Evolutionary conservation across 495 filamentous ascomycete genomes (phyloP).

Genomic region (Usnea hakonensis): DNA sequence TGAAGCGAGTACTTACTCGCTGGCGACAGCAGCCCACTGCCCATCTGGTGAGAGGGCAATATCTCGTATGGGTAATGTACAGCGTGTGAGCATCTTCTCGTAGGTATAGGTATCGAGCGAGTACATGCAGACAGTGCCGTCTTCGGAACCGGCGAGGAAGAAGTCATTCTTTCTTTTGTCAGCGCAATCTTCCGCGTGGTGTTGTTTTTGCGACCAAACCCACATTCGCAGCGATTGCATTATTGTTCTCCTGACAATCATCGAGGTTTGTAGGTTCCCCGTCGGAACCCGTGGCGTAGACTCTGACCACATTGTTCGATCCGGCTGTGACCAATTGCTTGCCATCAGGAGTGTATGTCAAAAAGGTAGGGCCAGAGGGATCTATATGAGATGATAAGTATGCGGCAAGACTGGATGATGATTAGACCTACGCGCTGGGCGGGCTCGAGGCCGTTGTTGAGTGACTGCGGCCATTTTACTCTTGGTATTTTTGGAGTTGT

Average conservation of each 20-base stretch:
- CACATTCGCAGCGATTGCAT: conserved; percentile 65
- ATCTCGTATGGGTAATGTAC: conserved; percentile 75
- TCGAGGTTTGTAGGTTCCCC: conserved; percentile 88
- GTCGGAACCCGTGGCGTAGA: conserved; percentile 83
- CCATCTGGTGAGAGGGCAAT: conserved; percentile 75
- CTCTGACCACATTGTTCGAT: conserved; percentile 79
- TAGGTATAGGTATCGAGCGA: conserved; percentile 66
- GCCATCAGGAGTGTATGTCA: conserved; percentile 63
- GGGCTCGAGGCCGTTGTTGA: conserved; percentile 32
- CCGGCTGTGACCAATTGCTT: conserved; percentile 73
- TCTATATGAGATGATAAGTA: conserved; percentile 35
- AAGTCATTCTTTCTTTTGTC: conserved; percentile 54
- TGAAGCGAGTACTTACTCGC: conserved; percentile 52
- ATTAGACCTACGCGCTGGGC: conserved; percentile 41
- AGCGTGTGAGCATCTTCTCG: conserved; percentile 72
- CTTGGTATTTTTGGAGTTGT: background rate
- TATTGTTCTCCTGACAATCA: conserved; percentile 73
- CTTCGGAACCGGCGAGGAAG: conserved; percentile 83
- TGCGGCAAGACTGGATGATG: background rate
- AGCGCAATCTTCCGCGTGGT: background rate
- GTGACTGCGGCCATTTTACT: conserved; percentile 24
- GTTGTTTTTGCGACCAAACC: conserved; percentile 19
- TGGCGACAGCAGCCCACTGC: conserved; percentile 89
- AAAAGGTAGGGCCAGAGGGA: conserved; percentile 56
- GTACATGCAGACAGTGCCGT: conserved; percentile 87